Evolutionary conservation across 441 rosid genomes (phyloP), one percentile per base, ranked within the genome.

Genomic region (Jatropha multifida): DNA sequence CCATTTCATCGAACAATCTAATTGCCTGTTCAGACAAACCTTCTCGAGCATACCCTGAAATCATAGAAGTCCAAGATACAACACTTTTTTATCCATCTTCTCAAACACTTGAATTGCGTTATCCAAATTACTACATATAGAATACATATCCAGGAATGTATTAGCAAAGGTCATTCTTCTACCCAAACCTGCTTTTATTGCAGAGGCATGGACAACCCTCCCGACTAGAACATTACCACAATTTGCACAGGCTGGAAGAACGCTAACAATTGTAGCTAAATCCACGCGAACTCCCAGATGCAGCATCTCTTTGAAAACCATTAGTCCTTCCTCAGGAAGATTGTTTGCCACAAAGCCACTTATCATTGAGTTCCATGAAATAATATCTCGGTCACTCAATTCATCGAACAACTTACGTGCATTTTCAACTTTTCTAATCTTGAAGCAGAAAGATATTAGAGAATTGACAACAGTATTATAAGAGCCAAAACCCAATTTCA

Each of bases 31-130:
- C 85, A 55, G 86, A 82, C 65, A 77, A 79, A 59, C 91, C 89
- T 82, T 84, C 85, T 55, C 91, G 85, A 73, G 88, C 86, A 76
- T 89, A 90, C 78, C 90, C 94, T 70, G 90, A 87, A 66, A 92
- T 89, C 92, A 90, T 80, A 0, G 90, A 85, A 81, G 93, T 92
- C 81, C 90, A 92, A 1, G 94, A 85, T 72, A 89, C 94, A 58
- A 87, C 86, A 84, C 71, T 87, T 81, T 74, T 83, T 61, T 85
- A 46, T 61, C 79, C 87, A 85, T 87, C 77, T 76, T 76, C 27
- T 42, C 79, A 73, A 92, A 92, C 76, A 90, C 92, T 62, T 26
- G 74, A 27, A 72, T 65, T 12, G 91, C 89, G 74, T 81, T 76
- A 37, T 82, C 82, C 7, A 86, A 65, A 78, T 82, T 87, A 42